These are phyloP conservation scores for Globisporangium ultimum DNA, from an alignment of 352 stramenopile species.

Conservation along the genomic window DNA sequence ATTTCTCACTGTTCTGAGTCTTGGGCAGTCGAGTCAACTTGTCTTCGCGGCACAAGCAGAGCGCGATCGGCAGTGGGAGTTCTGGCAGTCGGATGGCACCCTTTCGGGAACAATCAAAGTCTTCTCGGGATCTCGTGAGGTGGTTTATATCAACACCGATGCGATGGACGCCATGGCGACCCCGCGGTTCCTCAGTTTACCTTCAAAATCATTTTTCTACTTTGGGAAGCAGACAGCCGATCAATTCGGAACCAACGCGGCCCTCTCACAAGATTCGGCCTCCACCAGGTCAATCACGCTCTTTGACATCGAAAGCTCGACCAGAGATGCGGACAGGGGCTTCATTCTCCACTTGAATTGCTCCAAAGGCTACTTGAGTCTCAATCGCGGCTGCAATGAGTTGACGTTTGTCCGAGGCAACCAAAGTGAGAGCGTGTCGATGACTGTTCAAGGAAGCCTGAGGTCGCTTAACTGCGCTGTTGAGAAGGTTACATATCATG, in stretches of 20 bases:
- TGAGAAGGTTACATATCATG: slow-evolving; percentile 45
- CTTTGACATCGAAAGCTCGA: slow-evolving; percentile 19
- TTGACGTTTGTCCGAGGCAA: not conserved
- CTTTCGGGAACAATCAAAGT: slow-evolving; percentile 27
- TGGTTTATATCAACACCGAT: slow-evolving; percentile 23
- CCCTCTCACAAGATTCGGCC: not conserved
- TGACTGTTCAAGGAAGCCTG: slow-evolving; percentile 30
- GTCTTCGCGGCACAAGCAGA: slow-evolving; percentile 39
- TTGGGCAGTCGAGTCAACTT: slow-evolving; percentile 1
- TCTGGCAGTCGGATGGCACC: slow-evolving; percentile 65
- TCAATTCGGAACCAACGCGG: not conserved
- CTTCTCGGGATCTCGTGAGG: slow-evolving; percentile 31
- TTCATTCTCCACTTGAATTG: slow-evolving; percentile 31
- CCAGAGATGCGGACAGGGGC: slow-evolving; percentile 1
- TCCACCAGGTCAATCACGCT: slow-evolving; percentile 35
- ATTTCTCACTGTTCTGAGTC: slow-evolving; percentile 39
- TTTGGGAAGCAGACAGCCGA: slow-evolving; percentile 12
- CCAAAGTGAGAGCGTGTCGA: not conserved
- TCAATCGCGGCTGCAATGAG: slow-evolving; percentile 22
- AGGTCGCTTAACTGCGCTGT: slow-evolving; percentile 44
- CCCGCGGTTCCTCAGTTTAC: slow-evolving; percentile 9
- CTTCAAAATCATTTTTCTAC: slow-evolving; percentile 22
- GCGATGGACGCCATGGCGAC: slow-evolving; percentile 24
- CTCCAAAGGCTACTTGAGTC: slow-evolving; percentile 30
- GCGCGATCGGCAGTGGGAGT: slow-evolving; percentile 25